Evolutionary conservation across 2,329 filamentous ascomycete genomes (phyloP), one percentile per base, ranked within the genome.

Genomic region (Ilyonectria robusta): DNA sequence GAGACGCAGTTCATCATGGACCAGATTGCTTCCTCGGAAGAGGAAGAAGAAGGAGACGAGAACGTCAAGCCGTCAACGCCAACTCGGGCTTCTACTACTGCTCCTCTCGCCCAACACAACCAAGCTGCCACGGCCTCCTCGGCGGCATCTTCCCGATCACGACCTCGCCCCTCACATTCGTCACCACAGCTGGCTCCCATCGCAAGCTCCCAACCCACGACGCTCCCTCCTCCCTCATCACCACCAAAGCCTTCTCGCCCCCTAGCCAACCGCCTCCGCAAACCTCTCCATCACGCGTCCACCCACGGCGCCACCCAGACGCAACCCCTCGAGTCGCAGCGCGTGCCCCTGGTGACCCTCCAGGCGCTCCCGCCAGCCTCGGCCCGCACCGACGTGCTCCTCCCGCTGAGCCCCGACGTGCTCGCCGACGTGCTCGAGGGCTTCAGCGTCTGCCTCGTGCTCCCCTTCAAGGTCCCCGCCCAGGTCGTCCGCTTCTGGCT

Each of bases 401-500:
- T 90, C 59, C 84, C 85, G 15, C 80, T 89, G 4, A 78, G 84
- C 40, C 78, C 82, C 0, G 75, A 84, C 8, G 81, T 84, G 2
- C 82, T 89, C n/a, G 74, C 79, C 7, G 77, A 82, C 13, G 86
- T 92, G 37, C 71, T 85, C 10, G 77, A 81, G 10, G 85, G 88
- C 2, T 80, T 77, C 3, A 86, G 86, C 61, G 82, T 88, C 61
- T 84, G 90, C 72, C 83, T 91, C 59, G 86, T 87, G 65, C 83
- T 89, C 48, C 78, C 81, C 17, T 91, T 87, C 79, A 84, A 82
- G 55, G 84, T 92, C 23, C 87, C 88, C 2, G 75, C 80, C 3
- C 81, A 84, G 17, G 87, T 91, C 6, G 81, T 78, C 19, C 88
- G 90, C n/a, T 83, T 91, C 71, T 92, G 90, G 90, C 81, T 92